Percentiles rank a stretch among this genome's conserved stretches.
Evolutionary conservation across 345 rosid genomes (phyloP).

Genomic region (Eucalyptus polybractea): DNA sequence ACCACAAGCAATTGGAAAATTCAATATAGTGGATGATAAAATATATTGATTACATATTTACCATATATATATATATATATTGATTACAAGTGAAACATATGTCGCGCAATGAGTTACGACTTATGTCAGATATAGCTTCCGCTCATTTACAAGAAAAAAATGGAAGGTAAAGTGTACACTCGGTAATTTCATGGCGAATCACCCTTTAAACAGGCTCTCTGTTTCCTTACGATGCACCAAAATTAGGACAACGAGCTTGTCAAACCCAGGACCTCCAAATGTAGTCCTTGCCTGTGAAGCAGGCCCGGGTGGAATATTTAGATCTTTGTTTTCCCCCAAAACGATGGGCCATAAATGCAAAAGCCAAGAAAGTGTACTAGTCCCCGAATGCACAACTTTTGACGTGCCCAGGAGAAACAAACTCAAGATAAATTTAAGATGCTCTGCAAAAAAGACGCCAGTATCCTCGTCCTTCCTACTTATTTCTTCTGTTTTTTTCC

Average conservation of each 20-base stretch:
- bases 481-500: neutral
- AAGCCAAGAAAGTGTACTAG: neutral
- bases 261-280: neutral
- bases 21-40: neutral
- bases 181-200: too few relatives aligned
- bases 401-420: neutral
- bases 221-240: neutral
- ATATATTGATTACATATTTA: neutral
- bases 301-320: neutral
- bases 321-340: conserved; percentile 23
- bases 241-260: neutral
- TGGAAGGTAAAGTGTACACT: neutral
- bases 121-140: neutral
- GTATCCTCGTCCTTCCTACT: neutral
- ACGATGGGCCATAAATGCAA: conserved; percentile 27
- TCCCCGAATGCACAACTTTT: neutral
- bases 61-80: too few relatives aligned
- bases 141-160: neutral
- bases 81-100: neutral
- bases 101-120: neutral
- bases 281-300: neutral
- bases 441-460: neutral
- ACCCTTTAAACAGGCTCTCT: neutral
- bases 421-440: neutral
- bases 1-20: neutral